phyloP scores from a whole-genome alignment of 148 eudicot genomes.

The Rhododendron vialii region DNA sequence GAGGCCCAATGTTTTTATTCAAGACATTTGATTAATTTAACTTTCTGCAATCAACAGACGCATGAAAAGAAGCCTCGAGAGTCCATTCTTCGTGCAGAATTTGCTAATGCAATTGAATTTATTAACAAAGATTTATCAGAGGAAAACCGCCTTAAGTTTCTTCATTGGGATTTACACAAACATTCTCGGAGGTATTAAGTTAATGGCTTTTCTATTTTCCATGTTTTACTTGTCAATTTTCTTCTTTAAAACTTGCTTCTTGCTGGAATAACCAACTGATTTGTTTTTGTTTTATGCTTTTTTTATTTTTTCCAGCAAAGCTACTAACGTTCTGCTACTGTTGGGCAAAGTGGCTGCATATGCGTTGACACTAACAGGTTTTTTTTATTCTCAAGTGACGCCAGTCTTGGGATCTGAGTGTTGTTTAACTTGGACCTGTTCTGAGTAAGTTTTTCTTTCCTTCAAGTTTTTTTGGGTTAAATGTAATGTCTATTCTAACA shows the following conservation, averaged over 20 bases:
- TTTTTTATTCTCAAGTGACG: constrained; percentile 66
- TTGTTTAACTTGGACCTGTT: constrained; percentile 27
- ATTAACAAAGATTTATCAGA: constrained; percentile 69
- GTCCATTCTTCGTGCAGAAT: constrained; percentile 78
- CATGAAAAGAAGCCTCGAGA: constrained; percentile 75
- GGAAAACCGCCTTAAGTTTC: constrained; percentile 63
- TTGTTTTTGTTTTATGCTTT: constrained; percentile 2
- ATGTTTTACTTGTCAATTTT: not conserved
- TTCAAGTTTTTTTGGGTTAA: not conserved
- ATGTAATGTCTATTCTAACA: not conserved
- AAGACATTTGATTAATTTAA: not conserved
- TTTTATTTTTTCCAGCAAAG: constrained; percentile 49
- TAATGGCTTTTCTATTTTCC: not conserved
- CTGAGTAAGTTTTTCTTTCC: constrained; percentile 44
- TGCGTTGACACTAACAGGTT: constrained; percentile 77
- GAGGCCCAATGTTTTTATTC: constrained; percentile 1
- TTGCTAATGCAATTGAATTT: constrained; percentile 71
- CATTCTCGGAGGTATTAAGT: constrained; percentile 57
- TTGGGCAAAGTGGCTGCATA: constrained; percentile 81
- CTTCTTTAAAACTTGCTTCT: constrained; percentile 1
- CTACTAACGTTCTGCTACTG: constrained; percentile 59
- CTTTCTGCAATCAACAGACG: constrained; percentile 36
- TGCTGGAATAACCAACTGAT: constrained; percentile 7
- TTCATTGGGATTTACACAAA: constrained; percentile 79
- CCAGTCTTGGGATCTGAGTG: constrained; percentile 40